phyloP scores from a whole-genome alignment of 2,329 filamentous ascomycete species.

The Penicillium sp. region DNA sequence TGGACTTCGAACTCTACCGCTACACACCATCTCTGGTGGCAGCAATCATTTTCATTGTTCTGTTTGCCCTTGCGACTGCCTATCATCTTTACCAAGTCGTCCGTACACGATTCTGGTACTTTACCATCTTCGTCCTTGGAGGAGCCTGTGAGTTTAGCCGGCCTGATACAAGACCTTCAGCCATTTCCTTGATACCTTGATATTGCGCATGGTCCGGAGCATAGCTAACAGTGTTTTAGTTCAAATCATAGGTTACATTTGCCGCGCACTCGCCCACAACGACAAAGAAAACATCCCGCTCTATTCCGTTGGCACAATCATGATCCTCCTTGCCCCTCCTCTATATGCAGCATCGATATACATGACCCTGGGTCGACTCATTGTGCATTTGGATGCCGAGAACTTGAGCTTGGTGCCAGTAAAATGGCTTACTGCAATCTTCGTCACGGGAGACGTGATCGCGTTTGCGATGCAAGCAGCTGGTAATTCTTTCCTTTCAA shows the following conservation, averaged over 20 bases:
- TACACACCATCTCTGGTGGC: constrained; percentile 25
- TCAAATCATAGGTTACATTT: constrained; percentile 17
- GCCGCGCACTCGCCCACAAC: constrained; percentile 14
- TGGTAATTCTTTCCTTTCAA: constrained; percentile 4
- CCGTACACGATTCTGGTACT: constrained; percentile 7
- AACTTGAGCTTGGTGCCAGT: constrained; percentile 41
- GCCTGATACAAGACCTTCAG: not conserved
- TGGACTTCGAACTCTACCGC: constrained; percentile 7
- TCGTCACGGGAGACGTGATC: constrained; percentile 48
- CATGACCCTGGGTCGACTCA: constrained; percentile 47
- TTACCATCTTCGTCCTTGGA: constrained; percentile 14
- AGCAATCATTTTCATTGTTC: constrained; percentile 20
- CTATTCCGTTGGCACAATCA: constrained; percentile 43
- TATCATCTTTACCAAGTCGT: constrained; percentile 13
- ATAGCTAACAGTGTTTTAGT: constrained; percentile 6
- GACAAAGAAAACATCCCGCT: constrained; percentile 9
- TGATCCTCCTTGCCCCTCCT: constrained; percentile 48
- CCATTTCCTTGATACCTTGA: not conserved
- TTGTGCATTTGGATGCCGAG: constrained; percentile 40
- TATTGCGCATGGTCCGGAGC: not conserved
- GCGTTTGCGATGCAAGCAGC: constrained; percentile 45
- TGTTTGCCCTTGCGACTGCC: constrained; percentile 15
- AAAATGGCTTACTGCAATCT: constrained; percentile 46
- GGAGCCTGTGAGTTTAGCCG: constrained; percentile 11
- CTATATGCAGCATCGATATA: constrained; percentile 51